phyloP scores from a whole-genome alignment of 106 monocot species.

The Vanilla planifolia region DNA sequence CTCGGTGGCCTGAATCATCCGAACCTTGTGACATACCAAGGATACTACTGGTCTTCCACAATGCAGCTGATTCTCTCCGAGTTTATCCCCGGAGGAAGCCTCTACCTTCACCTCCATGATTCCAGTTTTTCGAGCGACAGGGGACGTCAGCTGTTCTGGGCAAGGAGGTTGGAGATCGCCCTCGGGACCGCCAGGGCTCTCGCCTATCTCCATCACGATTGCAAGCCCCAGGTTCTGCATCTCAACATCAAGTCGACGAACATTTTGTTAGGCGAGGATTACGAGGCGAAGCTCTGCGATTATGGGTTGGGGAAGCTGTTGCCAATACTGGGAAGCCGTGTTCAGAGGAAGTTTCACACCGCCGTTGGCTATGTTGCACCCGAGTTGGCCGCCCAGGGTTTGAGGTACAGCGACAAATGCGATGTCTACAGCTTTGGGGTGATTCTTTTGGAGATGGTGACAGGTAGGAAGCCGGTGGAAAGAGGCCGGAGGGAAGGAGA shows the following conservation, averaged over 20 bases:
- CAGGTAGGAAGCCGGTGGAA: conserved; percentile 85
- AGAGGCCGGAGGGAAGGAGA: conserved; percentile 37
- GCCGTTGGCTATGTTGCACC: conserved; percentile 86
- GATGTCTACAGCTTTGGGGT: conserved; percentile 97
- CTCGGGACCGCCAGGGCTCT: conserved; percentile 78
- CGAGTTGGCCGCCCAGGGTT: conserved; percentile 73
- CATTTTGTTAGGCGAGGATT: conserved; percentile 69
- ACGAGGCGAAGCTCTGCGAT: conserved; percentile 71
- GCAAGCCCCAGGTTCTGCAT: conserved; percentile 79
- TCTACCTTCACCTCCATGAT: conserved; percentile 82
- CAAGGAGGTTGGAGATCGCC: conserved; percentile 61
- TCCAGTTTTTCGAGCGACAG: conserved; percentile 14
- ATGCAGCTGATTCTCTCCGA: conserved; percentile 83
- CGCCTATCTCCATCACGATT: conserved; percentile 94
- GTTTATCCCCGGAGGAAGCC: conserved; percentile 63
- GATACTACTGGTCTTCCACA: conserved; percentile 84
- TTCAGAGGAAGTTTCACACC: conserved; percentile 44
- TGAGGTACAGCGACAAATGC: conserved; percentile 82
- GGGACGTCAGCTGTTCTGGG: conserved; percentile 57
- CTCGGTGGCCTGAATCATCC: conserved; percentile 66
- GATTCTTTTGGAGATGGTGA: conserved; percentile 76
- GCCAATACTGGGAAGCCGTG: conserved; percentile 58
- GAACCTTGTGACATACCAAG: conserved; percentile 73
- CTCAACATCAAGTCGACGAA: conserved; percentile 89
- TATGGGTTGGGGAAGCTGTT: conserved; percentile 80